phyloP scores from a whole-genome alignment of 139 green algal species.

The Tetradesmus lagerheimii region DNA sequence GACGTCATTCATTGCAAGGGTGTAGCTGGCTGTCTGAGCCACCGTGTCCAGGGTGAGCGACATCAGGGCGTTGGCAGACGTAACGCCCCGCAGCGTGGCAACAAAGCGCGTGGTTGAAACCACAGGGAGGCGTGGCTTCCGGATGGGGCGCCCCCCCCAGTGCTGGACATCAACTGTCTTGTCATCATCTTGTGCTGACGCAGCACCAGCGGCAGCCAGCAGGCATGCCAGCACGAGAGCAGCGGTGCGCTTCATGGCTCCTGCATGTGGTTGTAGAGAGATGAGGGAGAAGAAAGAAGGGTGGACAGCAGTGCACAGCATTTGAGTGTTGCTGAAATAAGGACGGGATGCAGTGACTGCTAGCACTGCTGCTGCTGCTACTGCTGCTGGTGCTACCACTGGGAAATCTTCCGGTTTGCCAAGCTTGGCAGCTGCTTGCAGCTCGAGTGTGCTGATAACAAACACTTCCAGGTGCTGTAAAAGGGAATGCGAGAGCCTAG shows the following conservation, averaged over 20 bases:
- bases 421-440: no score
- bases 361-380: neutral
- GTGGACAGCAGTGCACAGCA: neutral
- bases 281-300: neutral
- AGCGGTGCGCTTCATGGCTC: neutral
- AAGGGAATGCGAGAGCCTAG: no score
- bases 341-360: no score
- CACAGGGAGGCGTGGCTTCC: no score
- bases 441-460: no score
- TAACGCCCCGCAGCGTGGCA: neutral
- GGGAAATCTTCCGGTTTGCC: no score
- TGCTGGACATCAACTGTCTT: neutral
- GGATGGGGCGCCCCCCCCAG: no score
- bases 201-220: neutral
- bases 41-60: neutral
- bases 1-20: neutral
- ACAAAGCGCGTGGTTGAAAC: no score
- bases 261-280: neutral
- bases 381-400: neutral
- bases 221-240: neutral
- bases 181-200: neutral
- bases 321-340: no score
- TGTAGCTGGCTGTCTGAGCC: neutral
- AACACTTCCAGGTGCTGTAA: no score
- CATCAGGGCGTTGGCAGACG: neutral